phyloP scores from a whole-genome alignment of 148 eudicot species.

The Fagopyrum tataricum region DNA sequence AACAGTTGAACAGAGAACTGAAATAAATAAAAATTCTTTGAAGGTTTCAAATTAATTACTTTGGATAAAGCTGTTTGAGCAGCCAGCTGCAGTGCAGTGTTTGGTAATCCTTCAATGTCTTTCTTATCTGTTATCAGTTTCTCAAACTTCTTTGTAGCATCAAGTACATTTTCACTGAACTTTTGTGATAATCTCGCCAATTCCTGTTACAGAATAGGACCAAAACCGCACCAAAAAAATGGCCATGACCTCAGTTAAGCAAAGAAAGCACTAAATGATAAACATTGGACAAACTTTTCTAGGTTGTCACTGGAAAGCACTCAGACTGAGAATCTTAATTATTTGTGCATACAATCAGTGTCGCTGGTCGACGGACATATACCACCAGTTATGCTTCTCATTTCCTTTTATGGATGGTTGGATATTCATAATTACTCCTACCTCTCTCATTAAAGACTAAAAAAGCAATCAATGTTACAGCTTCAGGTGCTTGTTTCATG shows the following conservation, averaged over 20 bases:
- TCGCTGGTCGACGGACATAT: neutral
- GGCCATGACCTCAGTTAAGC: neutral
- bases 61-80: conserved; percentile 94
- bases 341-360: neutral
- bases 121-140: conserved; percentile 75
- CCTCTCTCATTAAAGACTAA: too few relatives aligned
- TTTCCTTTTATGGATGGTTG: neutral
- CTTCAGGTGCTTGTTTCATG: too few relatives aligned
- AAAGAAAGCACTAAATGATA: neutral
- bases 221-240: neutral
- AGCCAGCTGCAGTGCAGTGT: conserved; percentile 83
- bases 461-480: too few relatives aligned
- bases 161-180: conserved; percentile 89
- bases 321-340: neutral
- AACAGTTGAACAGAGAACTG: neutral
- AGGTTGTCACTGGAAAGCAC: neutral
- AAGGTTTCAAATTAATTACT: conserved; percentile 25
- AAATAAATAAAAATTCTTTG: neutral
- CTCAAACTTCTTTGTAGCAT: conserved; percentile 96
- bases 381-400: neutral
- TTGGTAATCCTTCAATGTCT: conserved; percentile 89
- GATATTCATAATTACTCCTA: too few relatives aligned
- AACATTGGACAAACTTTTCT: too few relatives aligned
- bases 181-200: conserved; percentile 73
- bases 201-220: conserved; percentile 34